These are phyloP conservation scores for Penicillium psychrosexuale DNA, from an alignment of 2,329 filamentous ascomycete species.

Conservation along the genomic window DNA sequence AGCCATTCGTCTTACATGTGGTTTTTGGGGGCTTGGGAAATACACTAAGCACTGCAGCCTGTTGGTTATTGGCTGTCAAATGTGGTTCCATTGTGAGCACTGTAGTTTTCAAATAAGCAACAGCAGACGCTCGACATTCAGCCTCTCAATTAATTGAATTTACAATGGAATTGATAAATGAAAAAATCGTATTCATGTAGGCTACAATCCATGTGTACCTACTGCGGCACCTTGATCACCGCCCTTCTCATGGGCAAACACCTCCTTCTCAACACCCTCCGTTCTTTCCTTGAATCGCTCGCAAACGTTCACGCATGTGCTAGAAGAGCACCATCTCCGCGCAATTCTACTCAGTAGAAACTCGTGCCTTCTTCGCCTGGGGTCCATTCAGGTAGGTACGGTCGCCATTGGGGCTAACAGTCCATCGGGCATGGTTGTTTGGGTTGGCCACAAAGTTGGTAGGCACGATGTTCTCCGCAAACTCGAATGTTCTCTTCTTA, in stretches of 20 bases:
- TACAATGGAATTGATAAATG: not conserved
- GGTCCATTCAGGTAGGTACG: slow-evolving; percentile 21
- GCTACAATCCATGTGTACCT: not conserved
- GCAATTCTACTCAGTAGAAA: not conserved
- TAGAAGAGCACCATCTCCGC: not conserved
- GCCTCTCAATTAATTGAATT: not conserved
- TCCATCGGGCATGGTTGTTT: slow-evolving; percentile 25
- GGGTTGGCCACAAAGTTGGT: slow-evolving; percentile 23
- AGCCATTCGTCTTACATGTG: not conserved
- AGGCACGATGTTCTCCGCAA: slow-evolving; percentile 15
- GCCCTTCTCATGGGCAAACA: not conserved
- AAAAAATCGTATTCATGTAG: not conserved
- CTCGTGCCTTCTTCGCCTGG: slow-evolving; percentile 5
- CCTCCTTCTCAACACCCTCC: not conserved
- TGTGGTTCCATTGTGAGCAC: not conserved
- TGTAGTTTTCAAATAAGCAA: not conserved
- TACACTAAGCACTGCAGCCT: not conserved
- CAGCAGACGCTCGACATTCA: not conserved
- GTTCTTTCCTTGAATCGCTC: no score
- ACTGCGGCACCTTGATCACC: not conserved
- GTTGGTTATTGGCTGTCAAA: not conserved
- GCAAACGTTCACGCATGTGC: not conserved
- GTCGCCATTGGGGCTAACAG: slow-evolving; percentile 11
- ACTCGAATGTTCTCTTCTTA: slow-evolving; percentile 12
- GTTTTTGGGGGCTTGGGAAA: not conserved